Base-by-base conservation (phyloP, 371 early-diverging fungal genomes). In the Apophysomyces ossiformis region DNA sequence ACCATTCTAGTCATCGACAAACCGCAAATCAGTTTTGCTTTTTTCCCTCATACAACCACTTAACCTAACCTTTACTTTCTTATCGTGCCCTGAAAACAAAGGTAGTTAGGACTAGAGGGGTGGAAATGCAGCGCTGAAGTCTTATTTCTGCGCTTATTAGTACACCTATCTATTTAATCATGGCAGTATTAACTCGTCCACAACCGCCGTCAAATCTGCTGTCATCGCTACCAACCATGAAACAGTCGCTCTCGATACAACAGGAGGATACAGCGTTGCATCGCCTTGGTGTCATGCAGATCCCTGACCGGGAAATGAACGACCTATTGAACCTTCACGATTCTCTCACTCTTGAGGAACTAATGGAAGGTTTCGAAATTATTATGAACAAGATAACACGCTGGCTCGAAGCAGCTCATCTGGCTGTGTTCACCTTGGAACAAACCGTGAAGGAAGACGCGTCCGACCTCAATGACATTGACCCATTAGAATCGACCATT, bases 381-480 rank as follows among this genome's bases (percentile, higher is more conserved):
- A 61, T 75, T 12, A 65, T 69, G 12, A 39, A 50, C 13, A 56
- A 67, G 41, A 68, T 79, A 18, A 72, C 63, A 47, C 65, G 63
- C 13, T 80, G 81, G 81, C 50, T 80, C 38, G 74, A 75, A 61
- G 60, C 61, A 16, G 74, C 75, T n/a, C 81, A 80, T 57, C 63
- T 80, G 69, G 66, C 71, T 11, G 71, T 73, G 11, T 80, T 77
- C 44, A 73, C 72, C 4, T 44, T 80, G 41, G 81, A 80, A 59
- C 77, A 80, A 47, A 66, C 63, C 12, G 62, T 75, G 41, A 79
- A 78, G 50, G 72, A 70, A 16, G 72, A 69, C 15, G 61, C 67
- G 11, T 32, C 58, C 32, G 65, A 62, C 7, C 38, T 54, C 13
- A 58, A 69, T 35, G 61, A 68, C 11, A 63, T 69, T 11, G 50